phyloP scores from a whole-genome alignment of 2,329 filamentous ascomycete species.

The Mycosphaerella sp. region DNA sequence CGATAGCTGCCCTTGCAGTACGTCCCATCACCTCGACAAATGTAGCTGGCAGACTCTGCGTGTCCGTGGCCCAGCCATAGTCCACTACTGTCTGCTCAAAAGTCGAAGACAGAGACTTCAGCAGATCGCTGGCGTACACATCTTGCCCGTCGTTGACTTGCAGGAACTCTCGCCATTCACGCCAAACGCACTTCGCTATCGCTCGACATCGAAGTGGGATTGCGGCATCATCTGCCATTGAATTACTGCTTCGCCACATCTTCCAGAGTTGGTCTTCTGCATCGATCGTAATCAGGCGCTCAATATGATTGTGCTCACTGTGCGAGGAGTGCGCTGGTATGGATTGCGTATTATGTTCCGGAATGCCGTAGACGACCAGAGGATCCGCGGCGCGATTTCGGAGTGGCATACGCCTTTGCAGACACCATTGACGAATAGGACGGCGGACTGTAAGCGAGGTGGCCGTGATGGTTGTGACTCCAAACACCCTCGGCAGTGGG shows the following conservation, averaged over 20 bases:
- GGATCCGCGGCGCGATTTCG: constrained; percentile 10
- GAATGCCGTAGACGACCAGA: neutral
- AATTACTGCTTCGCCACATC: constrained; percentile 9
- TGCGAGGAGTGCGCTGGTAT: neutral
- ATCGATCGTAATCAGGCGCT: constrained; percentile 4
- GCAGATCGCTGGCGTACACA: constrained; percentile 3
- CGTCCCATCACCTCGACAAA: constrained; percentile 9
- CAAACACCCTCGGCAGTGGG: neutral
- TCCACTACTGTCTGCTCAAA: constrained; percentile 10
- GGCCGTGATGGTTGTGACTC: neutral
- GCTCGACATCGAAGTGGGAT: constrained; percentile 14
- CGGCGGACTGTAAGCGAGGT: neutral
- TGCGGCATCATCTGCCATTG: neutral
- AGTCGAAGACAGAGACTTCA: constrained; percentile 4
- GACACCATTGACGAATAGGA: constrained; percentile 5
- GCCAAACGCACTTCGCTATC: constrained; percentile 17
- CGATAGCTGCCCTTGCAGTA: neutral
- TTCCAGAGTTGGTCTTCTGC: constrained; percentile 10
- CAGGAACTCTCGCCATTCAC: constrained; percentile 16
- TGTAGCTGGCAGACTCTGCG: neutral
- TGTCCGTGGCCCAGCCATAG: constrained; percentile 10
- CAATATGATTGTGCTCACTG: neutral
- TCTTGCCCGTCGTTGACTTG: constrained; percentile 3
- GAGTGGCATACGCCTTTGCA: constrained; percentile 9
- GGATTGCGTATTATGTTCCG: neutral